Evolutionary conservation across 768 basidiomycete genomes (phyloP), one percentile per base, ranked within the genome.

Genomic region (Boletus coccyginus): DNA sequence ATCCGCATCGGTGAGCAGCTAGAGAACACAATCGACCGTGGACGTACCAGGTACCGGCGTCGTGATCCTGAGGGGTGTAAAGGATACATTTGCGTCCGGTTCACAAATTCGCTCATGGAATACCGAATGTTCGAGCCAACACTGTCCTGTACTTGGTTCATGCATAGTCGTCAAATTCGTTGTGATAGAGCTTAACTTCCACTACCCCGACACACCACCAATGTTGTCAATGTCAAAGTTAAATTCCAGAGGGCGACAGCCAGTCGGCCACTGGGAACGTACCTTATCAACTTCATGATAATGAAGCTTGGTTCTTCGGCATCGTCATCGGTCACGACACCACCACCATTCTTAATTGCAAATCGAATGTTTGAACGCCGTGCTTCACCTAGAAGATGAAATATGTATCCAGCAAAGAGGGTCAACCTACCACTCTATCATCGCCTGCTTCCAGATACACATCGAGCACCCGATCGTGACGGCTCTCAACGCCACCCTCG

Each of bases 41-140:
- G 29, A 59, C 70, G 0, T 63, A 88, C 90, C 83, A 38, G 74
- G 65, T 33, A 94, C 68, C 12, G 93, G 92, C 6, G 76, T 74
- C 6, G 72, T 51, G 4, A 87, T 77, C 5, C 62, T 72, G 16
- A 97, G 75, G 1, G 94, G 94, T 5, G 71, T 71, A 63, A 91
- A 93, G 0, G 85, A 81, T 13, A 90, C 67, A 59, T 92, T 85
- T 42, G 88, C 88, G 2, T 85, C 81, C 0, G 82, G 75, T 17
- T 74, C 68, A 64, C 88, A 87, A 49, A 96, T 73, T n/a, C 81
- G 78, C 44, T 90, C 87, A 54, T 87, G 84, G 52, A 82, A 87
- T 14, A 93, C 80, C 63, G 91, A 96, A 43, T 82, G 82, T 69
- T 98, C 94, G 2, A 98, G 77, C 94, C 94, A 98, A 67, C 92